Evolutionary conservation across 805 yeast genomes (phyloP).

Genomic region (Ogataea trehaloabstinens): DNA sequence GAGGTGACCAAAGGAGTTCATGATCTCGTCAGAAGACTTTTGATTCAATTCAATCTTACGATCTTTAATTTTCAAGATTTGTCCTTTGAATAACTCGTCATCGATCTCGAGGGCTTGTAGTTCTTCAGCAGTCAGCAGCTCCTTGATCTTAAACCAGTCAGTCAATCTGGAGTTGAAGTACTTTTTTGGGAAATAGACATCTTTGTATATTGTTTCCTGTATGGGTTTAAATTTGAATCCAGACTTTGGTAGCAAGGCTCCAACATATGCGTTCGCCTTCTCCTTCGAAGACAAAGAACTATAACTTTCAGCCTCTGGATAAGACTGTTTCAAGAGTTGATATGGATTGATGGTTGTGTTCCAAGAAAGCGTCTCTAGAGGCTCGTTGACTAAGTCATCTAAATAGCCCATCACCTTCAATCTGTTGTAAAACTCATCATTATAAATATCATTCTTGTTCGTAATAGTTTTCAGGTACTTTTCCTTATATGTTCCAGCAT

Average conservation of each 20-base stretch:
- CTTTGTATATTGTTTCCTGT: slow-evolving; percentile 29
- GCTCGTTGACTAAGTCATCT: slow-evolving; percentile 31
- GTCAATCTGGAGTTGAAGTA: slow-evolving; percentile 25
- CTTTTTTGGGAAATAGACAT: slow-evolving; percentile 27
- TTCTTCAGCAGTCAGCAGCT: slow-evolving; percentile 23
- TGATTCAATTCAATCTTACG: slow-evolving; percentile 24
- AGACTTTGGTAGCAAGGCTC: slow-evolving; percentile 19
- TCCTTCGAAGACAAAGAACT: slow-evolving; percentile 10
- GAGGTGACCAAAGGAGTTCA: slow-evolving; percentile 24
- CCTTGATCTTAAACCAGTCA: slow-evolving; percentile 29
- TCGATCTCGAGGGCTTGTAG: slow-evolving; percentile 19
- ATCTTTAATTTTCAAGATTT: slow-evolving; percentile 19
- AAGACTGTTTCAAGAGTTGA: slow-evolving; percentile 16
- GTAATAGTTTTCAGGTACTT: slow-evolving; percentile 25
- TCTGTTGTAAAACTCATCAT: slow-evolving; percentile 28
- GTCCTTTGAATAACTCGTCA: slow-evolving; percentile 22
- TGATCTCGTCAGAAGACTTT: slow-evolving; percentile 23
- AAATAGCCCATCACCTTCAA: slow-evolving; percentile 26
- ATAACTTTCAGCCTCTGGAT: slow-evolving; percentile 16
- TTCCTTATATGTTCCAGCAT: slow-evolving; percentile 31
- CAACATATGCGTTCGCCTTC: slow-evolving; percentile 19
- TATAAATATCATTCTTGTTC: slow-evolving; percentile 21
- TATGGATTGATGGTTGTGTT: slow-evolving; percentile 25
- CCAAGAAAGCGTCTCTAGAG: slow-evolving; percentile 20
- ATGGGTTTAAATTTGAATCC: slow-evolving; percentile 27